Evolutionary conservation across 2,329 filamentous ascomycete species (phyloP).

Genomic region (Byssothecium circinans): DNA sequence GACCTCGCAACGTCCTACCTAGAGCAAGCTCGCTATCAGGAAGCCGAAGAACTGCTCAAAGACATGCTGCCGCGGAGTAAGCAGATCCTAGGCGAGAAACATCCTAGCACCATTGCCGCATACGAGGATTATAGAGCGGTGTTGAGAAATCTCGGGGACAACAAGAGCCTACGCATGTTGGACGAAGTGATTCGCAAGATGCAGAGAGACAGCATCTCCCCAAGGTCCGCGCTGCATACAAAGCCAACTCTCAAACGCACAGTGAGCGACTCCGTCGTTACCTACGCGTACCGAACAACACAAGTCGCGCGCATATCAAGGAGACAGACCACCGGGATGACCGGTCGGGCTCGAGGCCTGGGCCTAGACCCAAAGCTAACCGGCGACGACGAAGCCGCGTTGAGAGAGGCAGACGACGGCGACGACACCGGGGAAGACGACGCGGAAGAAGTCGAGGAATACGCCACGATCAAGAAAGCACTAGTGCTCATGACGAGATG

Average conservation of each 20-base stretch:
- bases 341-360: not conserved
- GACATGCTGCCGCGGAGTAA: conserved; percentile 5
- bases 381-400: not conserved
- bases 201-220: conserved; percentile 2
- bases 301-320: not conserved
- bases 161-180: conserved; percentile 2
- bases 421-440: not conserved
- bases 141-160: conserved; percentile 6
- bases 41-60: conserved; percentile 7
- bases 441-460: conserved; percentile 6
- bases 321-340: not conserved
- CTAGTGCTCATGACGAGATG: conserved; percentile 6
- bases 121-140: conserved; percentile 5
- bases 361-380: conserved; percentile 6
- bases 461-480: conserved; percentile 7
- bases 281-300: conserved; percentile 6
- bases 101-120: conserved; percentile 9
- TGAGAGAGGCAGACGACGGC: not conserved
- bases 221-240: not conserved
- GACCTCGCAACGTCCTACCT: conserved; percentile 11
- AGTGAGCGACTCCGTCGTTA: conserved; percentile 7
- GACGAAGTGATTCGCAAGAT: conserved; percentile 5
- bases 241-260: conserved; percentile 3
- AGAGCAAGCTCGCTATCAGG: conserved; percentile 3
- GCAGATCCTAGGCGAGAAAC: conserved; percentile 8